Conservation (phyloP, 345 rosid genomes). For the Murraya paniculata region DNA sequence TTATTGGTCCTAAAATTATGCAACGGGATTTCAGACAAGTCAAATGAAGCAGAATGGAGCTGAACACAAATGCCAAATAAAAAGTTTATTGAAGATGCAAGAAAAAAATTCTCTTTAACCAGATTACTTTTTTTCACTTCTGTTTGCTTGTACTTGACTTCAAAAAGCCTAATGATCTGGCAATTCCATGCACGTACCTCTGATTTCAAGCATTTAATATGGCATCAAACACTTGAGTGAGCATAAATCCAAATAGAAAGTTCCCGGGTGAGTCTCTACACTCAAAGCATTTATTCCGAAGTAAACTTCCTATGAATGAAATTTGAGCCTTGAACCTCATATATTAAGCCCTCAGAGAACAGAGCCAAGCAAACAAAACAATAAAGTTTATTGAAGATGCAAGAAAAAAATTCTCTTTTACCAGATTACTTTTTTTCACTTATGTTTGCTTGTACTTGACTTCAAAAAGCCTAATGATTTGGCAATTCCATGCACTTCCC, state of each 20-base stretch:
- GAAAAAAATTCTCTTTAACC: neutral
- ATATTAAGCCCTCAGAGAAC: neutral
- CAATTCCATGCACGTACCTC: neutral
- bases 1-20: neutral
- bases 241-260: slow-evolving; percentile 8
- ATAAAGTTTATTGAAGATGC: slow-evolving; percentile 24
- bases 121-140: neutral
- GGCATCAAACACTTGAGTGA: slow-evolving; percentile 22
- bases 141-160: neutral
- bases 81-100: neutral
- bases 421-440: neutral
- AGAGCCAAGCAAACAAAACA: neutral
- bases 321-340: neutral
- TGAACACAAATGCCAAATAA: neutral
- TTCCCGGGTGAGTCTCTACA: slow-evolving; percentile 2
- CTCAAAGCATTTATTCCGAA: slow-evolving; percentile 38
- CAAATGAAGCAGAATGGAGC: neutral
- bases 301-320: neutral
- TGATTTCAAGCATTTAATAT: neutral
- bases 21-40: neutral
- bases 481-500: neutral
- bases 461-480: neutral
- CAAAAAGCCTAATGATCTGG: neutral
- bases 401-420: neutral
- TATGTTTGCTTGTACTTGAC: neutral